Evolutionary conservation across 352 stramenopile genomes (phyloP).

Genomic region (Globisporangium paddicum): DNA sequence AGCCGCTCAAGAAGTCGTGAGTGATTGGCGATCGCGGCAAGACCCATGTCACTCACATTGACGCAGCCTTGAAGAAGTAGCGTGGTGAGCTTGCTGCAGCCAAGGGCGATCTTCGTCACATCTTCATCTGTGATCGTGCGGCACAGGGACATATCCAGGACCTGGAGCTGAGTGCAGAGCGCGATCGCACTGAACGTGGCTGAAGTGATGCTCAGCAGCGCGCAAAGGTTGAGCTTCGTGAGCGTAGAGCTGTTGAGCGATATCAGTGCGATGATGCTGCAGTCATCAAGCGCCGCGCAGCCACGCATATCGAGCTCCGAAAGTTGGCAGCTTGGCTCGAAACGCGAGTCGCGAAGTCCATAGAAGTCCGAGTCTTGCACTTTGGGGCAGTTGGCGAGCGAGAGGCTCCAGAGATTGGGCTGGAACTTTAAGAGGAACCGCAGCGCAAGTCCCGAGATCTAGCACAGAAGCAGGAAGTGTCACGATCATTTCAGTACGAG

Average conservation of each 20-base stretch:
- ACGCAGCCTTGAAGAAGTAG: slow-evolving; percentile 64
- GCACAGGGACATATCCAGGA: slow-evolving; percentile 79
- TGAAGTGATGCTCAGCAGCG: slow-evolving; percentile 48
- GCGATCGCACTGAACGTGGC: slow-evolving; percentile 60
- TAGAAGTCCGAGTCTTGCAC: slow-evolving; percentile 45
- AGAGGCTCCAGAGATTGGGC: slow-evolving; percentile 36
- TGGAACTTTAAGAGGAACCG: slow-evolving; percentile 55
- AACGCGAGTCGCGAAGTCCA: slow-evolving; percentile 5
- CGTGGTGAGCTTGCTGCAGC: slow-evolving; percentile 35
- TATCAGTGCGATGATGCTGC: slow-evolving; percentile 41
- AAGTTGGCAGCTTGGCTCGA: slow-evolving; percentile 22
- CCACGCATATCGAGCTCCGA: slow-evolving; percentile 41
- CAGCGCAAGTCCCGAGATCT: slow-evolving; percentile 58
- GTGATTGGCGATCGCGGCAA: slow-evolving; percentile 34
- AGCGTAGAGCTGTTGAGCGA: slow-evolving; percentile 47
- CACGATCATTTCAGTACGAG: not conserved
- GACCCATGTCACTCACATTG: slow-evolving; percentile 55
- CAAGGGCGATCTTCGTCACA: slow-evolving; percentile 33
- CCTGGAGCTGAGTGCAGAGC: slow-evolving; percentile 35
- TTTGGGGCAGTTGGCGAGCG: slow-evolving; percentile 64
- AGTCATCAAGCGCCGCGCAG: slow-evolving; percentile 43
- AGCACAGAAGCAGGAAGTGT: not conserved
- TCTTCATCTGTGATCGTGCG: slow-evolving; percentile 52
- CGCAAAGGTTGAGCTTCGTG: slow-evolving; percentile 46
- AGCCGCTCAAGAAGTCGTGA: slow-evolving; percentile 41